Base-by-base conservation (phyloP, 1,284 basidiomycete species). In the Rhodofomes roseus region DNA sequence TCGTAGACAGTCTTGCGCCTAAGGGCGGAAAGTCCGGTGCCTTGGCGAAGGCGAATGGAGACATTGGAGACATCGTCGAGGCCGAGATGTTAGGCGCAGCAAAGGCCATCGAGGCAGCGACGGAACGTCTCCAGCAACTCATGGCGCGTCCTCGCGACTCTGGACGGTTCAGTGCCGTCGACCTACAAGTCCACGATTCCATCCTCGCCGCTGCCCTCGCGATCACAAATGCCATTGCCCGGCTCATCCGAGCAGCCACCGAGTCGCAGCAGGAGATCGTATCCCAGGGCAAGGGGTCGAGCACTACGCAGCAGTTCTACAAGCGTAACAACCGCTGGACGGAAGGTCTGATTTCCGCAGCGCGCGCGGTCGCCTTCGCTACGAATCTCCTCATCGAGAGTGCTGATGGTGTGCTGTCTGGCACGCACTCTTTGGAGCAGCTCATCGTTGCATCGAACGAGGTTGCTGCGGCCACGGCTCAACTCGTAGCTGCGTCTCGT, bases 271-370 rank as follows among this genome's bases (percentile, higher is more conserved):
- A 98, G 73, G 97, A 99, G 77, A 99, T 99, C 63, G 97, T 99
- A 52, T 89, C 91, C 4, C 90, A 96, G 76, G 97, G 97, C 63
- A 92, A 88, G 74, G 96, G 96, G 5, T 90, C 93, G 12, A 94
- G 88, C 73, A 87, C 94, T 25, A 86, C 81, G 22, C 95, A 97
- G 75, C 96, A 98, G 71, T 99, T 99, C 84, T 99, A 98, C 86
- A 99, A 99, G 81, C 89, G 92, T 63, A 98, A 99, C 86, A 98
- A 99, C 77, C 87, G 97, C 63, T 99, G 97, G 97, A 99, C 97
- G 20, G 97, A 99, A 75, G 97, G 97, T 66, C 88, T 99, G 65
- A 96, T 99, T 68, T 97, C 95, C 34, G 97, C 97, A 23, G 97
- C 97, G 34, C 97, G 97, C 74, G 87, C 97, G 6, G 97, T 99